These are phyloP conservation scores for Limnanthes douglasii DNA, from an alignment of 345 rosid genomes.

Conservation along the genomic window DNA sequence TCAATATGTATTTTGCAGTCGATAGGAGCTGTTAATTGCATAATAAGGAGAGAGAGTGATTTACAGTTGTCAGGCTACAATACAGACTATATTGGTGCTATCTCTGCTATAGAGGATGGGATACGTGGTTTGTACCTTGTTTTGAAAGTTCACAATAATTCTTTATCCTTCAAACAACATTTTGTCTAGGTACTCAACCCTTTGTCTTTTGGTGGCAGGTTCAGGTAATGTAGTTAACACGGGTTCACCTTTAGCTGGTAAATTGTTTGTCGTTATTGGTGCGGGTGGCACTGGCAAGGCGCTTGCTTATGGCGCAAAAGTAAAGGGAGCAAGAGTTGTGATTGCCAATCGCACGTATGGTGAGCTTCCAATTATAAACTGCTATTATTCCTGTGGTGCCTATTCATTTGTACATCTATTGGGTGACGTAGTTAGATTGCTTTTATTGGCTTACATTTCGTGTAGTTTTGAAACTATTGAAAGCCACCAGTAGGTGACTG, in stretches of 20 bases:
- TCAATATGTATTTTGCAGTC: conserved; percentile 34
- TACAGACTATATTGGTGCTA: conserved; percentile 85
- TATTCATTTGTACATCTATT: no score
- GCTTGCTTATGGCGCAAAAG: conserved; percentile 90
- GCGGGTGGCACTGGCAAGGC: conserved; percentile 98
- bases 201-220: conserved; percentile 20
- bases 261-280: conserved; percentile 80
- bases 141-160: neutral
- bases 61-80: conserved; percentile 75
- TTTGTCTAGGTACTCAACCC: conserved; percentile 4
- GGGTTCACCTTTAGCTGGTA: conserved; percentile 57
- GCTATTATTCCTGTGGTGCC: neutral
- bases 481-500: no score
- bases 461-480: no score
- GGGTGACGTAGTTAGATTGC: no score
- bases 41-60: conserved; percentile 58
- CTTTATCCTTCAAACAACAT: conserved; percentile 2
- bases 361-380: conserved; percentile 11
- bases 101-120: conserved; percentile 93
- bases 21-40: conserved; percentile 93
- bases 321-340: conserved; percentile 70
- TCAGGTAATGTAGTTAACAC: conserved; percentile 14
- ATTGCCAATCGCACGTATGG: conserved; percentile 88
- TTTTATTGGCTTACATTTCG: no score
- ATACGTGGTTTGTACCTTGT: conserved; percentile 37